Evolutionary conservation across 2,329 filamentous ascomycete genomes (phyloP), one percentile per base, ranked within the genome.

Genomic region (Parafenestella ontariensis): DNA sequence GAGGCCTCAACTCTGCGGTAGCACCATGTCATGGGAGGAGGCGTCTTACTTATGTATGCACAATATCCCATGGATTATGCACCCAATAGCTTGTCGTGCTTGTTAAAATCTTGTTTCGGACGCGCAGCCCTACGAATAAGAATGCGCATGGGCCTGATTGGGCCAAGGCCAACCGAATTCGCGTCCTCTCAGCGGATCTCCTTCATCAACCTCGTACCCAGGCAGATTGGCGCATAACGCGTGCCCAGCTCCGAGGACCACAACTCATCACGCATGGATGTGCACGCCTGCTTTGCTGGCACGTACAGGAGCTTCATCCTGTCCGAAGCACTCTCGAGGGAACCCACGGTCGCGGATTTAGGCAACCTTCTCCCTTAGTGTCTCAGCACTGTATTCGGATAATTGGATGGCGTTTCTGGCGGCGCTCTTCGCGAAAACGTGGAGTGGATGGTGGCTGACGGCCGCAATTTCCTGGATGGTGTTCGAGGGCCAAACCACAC

Each of bases 401-500:
- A 54, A 64, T 62, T 59, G 51, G 57, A 41, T 46, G 29, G 55
- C 46, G 49, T 58, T 56, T 36, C 46, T 56, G 49, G 48, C 49
- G 44, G 23, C 31, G 31, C 23, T 52, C 3, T 4, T 44, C 31
- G 43, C 26, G 34, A 55, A 54, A 61, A 57, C 43, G 56, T 58
- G 48, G 61, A 57, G 52, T 56, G 60, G 53, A 47, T 33, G 39
- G 49, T 61, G 61, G 66, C 68, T 64, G 61, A 60, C 57, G 55
- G 56, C 43, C 53, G 64, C 58, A 75, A 74, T 74, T 61, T 72
- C 71, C 47, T 48, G 44, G 46, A 49, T 42, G 54, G 50, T 26
- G 54, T 54, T 40, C 57, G 36, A 56, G 57, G 49, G 57, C 52
- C 47, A 42, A 15, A 48, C 62, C 58, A 66, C 61, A 53, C 68